Base-by-base conservation (phyloP, 306 rosid genomes). In the Vigna hirtella region DNA sequence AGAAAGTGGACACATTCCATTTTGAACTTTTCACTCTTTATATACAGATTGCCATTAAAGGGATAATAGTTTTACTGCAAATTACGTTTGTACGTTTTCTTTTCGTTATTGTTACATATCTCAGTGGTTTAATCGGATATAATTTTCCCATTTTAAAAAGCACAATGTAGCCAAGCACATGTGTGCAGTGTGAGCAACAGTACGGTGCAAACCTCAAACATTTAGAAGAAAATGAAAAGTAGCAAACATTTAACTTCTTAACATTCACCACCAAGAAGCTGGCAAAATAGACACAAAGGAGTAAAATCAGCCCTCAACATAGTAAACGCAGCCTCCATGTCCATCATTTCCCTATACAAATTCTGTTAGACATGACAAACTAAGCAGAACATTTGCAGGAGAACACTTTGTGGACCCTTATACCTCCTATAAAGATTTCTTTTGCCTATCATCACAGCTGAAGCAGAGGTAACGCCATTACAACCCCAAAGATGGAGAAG, bases 381-480 rank as follows among this genome's bases (percentile, higher is more conserved):
- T 79, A 72, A 73, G 82, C 55, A 82, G 76, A 80, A 72, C 83
- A 77, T 77, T 85, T 77, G 56, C 82, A 72, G 26, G 77, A 79
- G 67, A 62, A 77, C 30, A 49, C 76, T 48, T 71, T 71, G 48
- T 68, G 75, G 75, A 76, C 70, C 82, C 76, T 52, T 42, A 3
- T 55, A 40, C 40, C 73, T 47, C 80, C 73, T 67, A 70, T 62
- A 9, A 62, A 77, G 80, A 67, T 72, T 53, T 36, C 7, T 16
- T 20, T 38, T 48, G 53, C 69, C 69, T 72, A 36, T 43, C 64
- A 69, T 86, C 85, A 95, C 51, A 91, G 93, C 89, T 95, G 99
- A 79, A 95, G 97, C 71, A 95, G 85, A 36, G 99, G 99, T 76
- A 95, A 83, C 5, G 99, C 96, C 99, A 95, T 95, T 64, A 95